Percentiles rank a stretch among this genome's conserved stretches.
phyloP scores from a whole-genome alignment of 2,329 filamentous ascomycete species.

The Ophiocordyceps robertsii region DNA sequence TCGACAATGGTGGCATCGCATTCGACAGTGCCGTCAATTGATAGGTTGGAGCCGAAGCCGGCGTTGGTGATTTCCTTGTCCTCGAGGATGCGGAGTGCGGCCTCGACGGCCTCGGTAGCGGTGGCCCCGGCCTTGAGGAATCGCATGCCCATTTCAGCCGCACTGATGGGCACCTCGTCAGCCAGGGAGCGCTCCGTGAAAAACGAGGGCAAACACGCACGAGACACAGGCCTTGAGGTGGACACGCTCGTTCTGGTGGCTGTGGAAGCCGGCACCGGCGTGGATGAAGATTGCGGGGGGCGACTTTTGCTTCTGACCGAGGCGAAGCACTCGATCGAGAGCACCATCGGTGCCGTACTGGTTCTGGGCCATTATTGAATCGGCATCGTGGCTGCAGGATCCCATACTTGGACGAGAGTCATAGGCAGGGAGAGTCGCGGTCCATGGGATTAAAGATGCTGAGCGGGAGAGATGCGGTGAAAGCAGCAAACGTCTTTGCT shows the following conservation, averaged over 20 bases:
- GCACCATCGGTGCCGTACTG: conserved; percentile 28
- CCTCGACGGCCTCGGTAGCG: conserved; percentile 80
- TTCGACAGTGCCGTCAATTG: conserved; percentile 81
- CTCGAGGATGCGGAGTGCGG: conserved; percentile 76
- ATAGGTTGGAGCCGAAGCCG: conserved; percentile 88
- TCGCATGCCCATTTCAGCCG: conserved; percentile 71
- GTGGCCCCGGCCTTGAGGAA: conserved; percentile 66
- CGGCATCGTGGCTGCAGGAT: conserved; percentile 11
- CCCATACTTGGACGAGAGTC: conserved; percentile 17
- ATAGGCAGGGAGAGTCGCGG: conserved; percentile 6
- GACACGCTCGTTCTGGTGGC: conserved; percentile 66
- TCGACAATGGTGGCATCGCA: conserved; percentile 92
- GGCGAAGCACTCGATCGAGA: conserved; percentile 24
- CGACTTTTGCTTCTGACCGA: conserved; percentile 18
- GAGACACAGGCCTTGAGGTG: conserved; percentile 81
- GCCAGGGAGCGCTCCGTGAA: neutral
- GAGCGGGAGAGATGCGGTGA: neutral
- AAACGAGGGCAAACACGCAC: conserved; percentile 36
- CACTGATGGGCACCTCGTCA: conserved; percentile 36
- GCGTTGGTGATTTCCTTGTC: conserved; percentile 94
- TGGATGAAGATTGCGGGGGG: conserved; percentile 82
- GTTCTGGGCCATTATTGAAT: conserved; percentile 33
- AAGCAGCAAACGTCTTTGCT: neutral
- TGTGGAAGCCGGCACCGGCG: conserved; percentile 90
- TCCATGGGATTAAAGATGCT: conserved; percentile 4